A percentile compares a stretch with the other conserved stretches of the same genome.
phyloP scores from a whole-genome alignment of 768 basidiomycete species.

The Rhizopogon roseolus region DNA sequence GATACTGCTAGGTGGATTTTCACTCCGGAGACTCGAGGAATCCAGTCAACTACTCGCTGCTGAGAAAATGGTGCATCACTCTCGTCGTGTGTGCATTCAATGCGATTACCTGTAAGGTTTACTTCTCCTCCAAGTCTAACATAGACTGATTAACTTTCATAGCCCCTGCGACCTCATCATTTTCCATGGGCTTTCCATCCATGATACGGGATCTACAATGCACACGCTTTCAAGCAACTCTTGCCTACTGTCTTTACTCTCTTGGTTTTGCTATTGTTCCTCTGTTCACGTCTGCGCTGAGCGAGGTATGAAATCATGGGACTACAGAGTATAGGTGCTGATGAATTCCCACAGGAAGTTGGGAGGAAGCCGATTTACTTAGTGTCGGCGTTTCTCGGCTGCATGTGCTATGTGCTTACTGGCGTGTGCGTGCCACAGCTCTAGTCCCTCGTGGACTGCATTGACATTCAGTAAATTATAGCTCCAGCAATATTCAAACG shows the following conservation, averaged over 20 bases:
- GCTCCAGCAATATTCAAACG: conserved; percentile 43
- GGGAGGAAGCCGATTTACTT: conserved; percentile 59
- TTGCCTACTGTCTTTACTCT: conserved; percentile 48
- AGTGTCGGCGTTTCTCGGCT: conserved; percentile 39
- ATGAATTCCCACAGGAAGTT: conserved; percentile 35
- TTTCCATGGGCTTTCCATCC: conserved; percentile 47
- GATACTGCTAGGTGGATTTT: conserved; percentile 30
- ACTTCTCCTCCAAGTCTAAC: not conserved
- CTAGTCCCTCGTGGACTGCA: not conserved
- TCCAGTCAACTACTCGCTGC: conserved; percentile 30
- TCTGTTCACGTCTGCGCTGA: conserved; percentile 60
- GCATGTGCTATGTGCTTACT: conserved; percentile 35
- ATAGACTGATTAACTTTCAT: not conserved
- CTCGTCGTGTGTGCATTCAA: conserved; percentile 27
- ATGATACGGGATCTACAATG: conserved; percentile 47
- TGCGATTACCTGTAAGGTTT: conserved; percentile 17
- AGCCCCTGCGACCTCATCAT: conserved; percentile 51
- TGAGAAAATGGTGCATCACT: conserved; percentile 37
- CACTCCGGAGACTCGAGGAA: conserved; percentile 31
- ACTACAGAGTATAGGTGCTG: not conserved
- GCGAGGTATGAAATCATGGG: conserved; percentile 42
- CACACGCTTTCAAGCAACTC: conserved; percentile 37
- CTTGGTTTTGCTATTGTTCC: conserved; percentile 62
- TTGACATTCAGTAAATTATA: conserved; percentile 7
- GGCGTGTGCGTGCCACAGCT: conserved; percentile 15